Evolutionary conservation across 139 green algal species (phyloP).

Genomic region (Diplosphaera chodatii): DNA sequence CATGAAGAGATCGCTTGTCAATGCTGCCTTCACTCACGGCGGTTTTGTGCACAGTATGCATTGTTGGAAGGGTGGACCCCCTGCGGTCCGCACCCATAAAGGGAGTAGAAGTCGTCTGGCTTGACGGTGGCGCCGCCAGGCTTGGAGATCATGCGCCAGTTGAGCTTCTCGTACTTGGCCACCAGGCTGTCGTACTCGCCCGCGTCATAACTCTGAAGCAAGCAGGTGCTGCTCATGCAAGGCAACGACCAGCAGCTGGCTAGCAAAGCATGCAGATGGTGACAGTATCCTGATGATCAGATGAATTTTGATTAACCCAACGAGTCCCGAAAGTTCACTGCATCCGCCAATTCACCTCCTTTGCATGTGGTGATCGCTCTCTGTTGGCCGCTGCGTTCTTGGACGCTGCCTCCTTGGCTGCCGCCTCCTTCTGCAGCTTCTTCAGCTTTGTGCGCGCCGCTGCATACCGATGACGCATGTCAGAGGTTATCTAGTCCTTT

Average conservation of each 20-base stretch:
- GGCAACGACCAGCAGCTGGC: too few species aligned
- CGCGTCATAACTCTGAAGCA: conserved; percentile 58
- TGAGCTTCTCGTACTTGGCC: conserved; percentile 72
- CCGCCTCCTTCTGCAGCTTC: conserved; percentile 44
- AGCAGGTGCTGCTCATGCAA: too few species aligned
- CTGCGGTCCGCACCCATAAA: conserved; percentile 52
- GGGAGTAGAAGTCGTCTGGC: conserved; percentile 70
- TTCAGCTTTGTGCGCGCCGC: conserved; percentile 63
- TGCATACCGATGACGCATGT: too few species aligned
- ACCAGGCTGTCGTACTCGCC: conserved; percentile 57
- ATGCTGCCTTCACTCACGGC: too few species aligned
- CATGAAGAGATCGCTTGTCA: too few species aligned
- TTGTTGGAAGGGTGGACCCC: too few species aligned
- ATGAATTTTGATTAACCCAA: too few species aligned
- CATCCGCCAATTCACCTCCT: conserved; percentile 39
- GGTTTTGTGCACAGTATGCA: too few species aligned
- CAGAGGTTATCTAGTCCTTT: too few species aligned
- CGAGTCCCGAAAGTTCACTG: too few species aligned
- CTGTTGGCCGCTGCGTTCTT: conserved; percentile 9
- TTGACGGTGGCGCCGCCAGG: conserved; percentile 83
- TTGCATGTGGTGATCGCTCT: conserved; percentile 57
- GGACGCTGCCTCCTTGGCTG: conserved; percentile 26
- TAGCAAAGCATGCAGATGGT: too few species aligned
- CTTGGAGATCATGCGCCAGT: conserved; percentile 85
- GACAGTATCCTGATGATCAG: too few species aligned